A percentile compares a stretch with the other conserved stretches of the same genome.
phyloP scores from a whole-genome alignment of 148 eudicot species.

The Arctostaphylos glauca region DNA sequence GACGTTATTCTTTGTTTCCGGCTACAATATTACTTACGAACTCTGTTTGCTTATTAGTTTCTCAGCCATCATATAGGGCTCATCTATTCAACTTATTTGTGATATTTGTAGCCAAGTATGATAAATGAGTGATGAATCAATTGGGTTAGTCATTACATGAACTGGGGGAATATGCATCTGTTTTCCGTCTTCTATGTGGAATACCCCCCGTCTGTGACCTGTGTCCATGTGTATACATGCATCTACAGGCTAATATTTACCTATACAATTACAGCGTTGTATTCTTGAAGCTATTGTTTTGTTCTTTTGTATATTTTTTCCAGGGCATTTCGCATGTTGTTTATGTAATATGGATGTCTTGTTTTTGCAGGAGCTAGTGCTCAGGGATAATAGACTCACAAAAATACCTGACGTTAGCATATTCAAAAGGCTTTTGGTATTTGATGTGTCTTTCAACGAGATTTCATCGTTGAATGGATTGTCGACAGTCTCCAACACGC shows the following conservation, averaged over 20 bases:
- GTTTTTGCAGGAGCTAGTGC: conserved; percentile 77
- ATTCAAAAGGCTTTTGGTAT: conserved; percentile 69
- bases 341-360: background rate
- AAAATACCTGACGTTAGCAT: conserved; percentile 87
- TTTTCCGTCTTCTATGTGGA: background rate
- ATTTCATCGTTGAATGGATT: conserved; percentile 69
- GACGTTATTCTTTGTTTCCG: background rate
- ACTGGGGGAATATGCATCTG: background rate
- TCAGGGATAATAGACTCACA: conserved; percentile 83
- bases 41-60: background rate
- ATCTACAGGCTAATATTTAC: background rate
- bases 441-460: conserved; percentile 96
- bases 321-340: background rate
- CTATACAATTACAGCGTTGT: background rate
- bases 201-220: background rate
- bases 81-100: background rate
- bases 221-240: background rate
- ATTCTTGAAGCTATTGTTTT: background rate
- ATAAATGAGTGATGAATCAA: background rate
- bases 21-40: background rate
- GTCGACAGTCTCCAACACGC: conserved; percentile 67
- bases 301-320: background rate
- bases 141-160: background rate
- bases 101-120: background rate
- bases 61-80: background rate